phyloP scores from a whole-genome alignment of 2,329 filamentous ascomycete genomes.

The Penicillium olsonii region DNA sequence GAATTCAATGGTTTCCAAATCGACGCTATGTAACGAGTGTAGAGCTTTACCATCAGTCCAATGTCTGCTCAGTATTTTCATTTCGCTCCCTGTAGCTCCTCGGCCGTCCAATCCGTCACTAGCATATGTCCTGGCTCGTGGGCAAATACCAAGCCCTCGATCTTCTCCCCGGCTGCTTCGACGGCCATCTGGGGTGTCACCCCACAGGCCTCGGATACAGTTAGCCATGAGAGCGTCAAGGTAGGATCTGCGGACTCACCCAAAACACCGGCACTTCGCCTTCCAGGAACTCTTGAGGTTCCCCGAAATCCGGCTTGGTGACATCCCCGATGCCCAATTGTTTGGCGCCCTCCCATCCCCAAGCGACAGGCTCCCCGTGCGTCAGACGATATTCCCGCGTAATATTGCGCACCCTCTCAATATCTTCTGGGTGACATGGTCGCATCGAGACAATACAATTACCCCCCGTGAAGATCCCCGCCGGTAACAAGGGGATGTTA shows the following conservation, averaged over 20 bases:
- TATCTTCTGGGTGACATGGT: slow-evolving; percentile 52
- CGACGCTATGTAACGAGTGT: not conserved
- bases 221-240: slow-evolving; percentile 50
- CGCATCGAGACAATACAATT: slow-evolving; percentile 67
- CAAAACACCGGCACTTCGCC: slow-evolving; percentile 41
- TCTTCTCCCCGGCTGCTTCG: slow-evolving; percentile 49
- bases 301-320: slow-evolving; percentile 59
- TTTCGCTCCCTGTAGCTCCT: slow-evolving; percentile 35
- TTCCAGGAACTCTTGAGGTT: slow-evolving; percentile 42
- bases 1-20: slow-evolving; percentile 4
- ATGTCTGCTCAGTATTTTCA: not conserved
- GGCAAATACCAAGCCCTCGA: slow-evolving; percentile 60
- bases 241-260: slow-evolving; percentile 17
- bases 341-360: slow-evolving; percentile 61
- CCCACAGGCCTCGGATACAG: slow-evolving; percentile 65
- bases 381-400: slow-evolving; percentile 58
- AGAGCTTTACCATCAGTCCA: no score
- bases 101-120: slow-evolving; percentile 54
- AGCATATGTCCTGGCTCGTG: slow-evolving; percentile 67
- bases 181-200: slow-evolving; percentile 68
- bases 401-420: slow-evolving; percentile 57
- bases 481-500: slow-evolving; percentile 55
- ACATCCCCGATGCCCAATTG: slow-evolving; percentile 59
- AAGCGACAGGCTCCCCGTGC: slow-evolving; percentile 66
- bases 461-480: slow-evolving; percentile 58